Evolutionary conservation across 1,139 yeast genomes (phyloP).

Genomic region (Pichia sp.): DNA sequence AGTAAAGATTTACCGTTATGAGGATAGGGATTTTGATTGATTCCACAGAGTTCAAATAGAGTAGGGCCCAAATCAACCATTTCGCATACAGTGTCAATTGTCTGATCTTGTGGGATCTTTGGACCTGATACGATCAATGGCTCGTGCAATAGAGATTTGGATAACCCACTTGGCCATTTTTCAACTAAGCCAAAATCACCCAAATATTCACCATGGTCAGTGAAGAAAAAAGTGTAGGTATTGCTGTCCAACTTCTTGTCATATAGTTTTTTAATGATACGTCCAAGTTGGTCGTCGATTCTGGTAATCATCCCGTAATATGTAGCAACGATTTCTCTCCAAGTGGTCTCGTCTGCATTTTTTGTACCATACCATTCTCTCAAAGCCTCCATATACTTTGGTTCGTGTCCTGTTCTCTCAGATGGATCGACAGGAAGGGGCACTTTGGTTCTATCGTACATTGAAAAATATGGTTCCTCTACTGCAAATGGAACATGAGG

Average conservation of each 20-base stretch:
- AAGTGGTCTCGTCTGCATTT: slow-evolving; percentile 15
- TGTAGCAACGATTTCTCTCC: slow-evolving; percentile 22
- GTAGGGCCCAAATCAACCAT: slow-evolving; percentile 25
- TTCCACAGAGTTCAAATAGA: slow-evolving; percentile 18
- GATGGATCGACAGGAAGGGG: slow-evolving; percentile 10
- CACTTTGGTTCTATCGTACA: slow-evolving; percentile 19
- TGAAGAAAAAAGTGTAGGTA: slow-evolving; percentile 20
- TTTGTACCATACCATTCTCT: slow-evolving; percentile 14
- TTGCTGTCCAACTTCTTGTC: slow-evolving; percentile 9
- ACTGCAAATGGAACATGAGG: slow-evolving; percentile 25
- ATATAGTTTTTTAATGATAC: slow-evolving; percentile 1
- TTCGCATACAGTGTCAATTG: slow-evolving; percentile 16
- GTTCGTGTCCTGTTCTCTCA: slow-evolving; percentile 5
- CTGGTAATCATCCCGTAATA: slow-evolving; percentile 25
- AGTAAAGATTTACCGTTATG: slow-evolving; percentile 20
- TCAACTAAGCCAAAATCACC: slow-evolving; percentile 24
- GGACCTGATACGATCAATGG: slow-evolving; percentile 11
- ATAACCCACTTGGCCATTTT: slow-evolving; percentile 25
- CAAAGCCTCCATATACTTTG: slow-evolving; percentile 3
- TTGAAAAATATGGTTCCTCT: slow-evolving; percentile 24
- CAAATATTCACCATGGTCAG: slow-evolving; percentile 25
- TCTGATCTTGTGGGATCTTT: not conserved
- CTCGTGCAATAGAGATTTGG: slow-evolving; percentile 20
- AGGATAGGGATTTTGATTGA: slow-evolving; percentile 14
- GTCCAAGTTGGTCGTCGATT: slow-evolving; percentile 14